These are phyloP conservation scores for Clonostachys rhizophaga DNA, from an alignment of 2,329 filamentous ascomycete species.

Conservation along the genomic window DNA sequence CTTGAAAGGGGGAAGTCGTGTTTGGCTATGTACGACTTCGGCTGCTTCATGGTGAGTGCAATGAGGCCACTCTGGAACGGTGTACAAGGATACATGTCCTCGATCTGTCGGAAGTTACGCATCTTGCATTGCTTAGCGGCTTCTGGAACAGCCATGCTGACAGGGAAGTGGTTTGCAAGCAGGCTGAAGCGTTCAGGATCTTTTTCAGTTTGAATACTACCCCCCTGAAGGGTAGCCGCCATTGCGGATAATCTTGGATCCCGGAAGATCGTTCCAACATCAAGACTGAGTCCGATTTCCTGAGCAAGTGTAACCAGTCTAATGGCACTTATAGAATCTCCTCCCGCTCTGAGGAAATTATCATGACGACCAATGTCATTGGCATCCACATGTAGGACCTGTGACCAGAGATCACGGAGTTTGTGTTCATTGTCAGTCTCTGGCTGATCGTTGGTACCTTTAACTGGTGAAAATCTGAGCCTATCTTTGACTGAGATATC, in stretches of 20 bases:
- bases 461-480: not conserved
- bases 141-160: not conserved
- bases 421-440: not conserved
- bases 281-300: constrained; percentile 2
- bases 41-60: constrained; percentile 32
- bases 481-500: not conserved
- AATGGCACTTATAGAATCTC: constrained; percentile 7
- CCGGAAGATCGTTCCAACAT: not conserved
- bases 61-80: constrained; percentile 43
- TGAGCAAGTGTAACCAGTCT: not conserved
- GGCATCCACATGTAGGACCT: not conserved
- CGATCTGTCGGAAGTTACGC: constrained; percentile 12
- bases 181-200: not conserved
- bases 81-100: constrained; percentile 44
- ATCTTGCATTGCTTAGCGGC: constrained; percentile 1
- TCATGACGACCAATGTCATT: not conserved
- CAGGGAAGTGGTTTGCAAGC: not conserved
- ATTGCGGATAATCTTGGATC: not conserved
- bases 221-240: not conserved
- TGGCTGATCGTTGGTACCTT: not conserved
- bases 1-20: constrained; percentile 6
- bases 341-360: constrained; percentile 5
- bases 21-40: constrained; percentile 9
- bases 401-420: not conserved
- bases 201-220: not conserved